Evolutionary conservation across 164 flowering plant species (phyloP).

Genomic region (Cinnamomum chago): DNA sequence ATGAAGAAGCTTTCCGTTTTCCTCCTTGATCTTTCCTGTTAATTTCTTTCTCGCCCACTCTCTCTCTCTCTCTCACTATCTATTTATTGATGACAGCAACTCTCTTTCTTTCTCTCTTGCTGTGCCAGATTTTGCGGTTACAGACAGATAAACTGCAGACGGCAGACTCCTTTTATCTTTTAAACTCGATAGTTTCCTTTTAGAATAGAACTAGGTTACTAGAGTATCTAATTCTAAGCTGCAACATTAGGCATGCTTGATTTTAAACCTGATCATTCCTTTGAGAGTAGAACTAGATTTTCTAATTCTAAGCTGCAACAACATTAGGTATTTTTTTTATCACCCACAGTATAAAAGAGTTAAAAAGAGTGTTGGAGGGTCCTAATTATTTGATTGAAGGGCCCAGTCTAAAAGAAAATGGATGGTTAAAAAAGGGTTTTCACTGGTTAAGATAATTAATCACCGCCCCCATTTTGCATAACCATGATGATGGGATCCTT

Average conservation of each 20-base stretch:
- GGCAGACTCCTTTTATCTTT: neutral
- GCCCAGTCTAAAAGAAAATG: no score
- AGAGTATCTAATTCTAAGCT: neutral
- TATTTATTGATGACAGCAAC: no score
- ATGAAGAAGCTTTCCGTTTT: neutral
- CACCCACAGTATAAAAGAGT: no score
- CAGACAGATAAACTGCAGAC: slow-evolving; percentile 8
- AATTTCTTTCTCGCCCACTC: neutral
- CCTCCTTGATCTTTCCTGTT: neutral
- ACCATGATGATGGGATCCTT: no score
- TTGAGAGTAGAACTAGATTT: neutral
- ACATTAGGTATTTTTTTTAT: neutral
- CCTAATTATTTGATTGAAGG: no score
- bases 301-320: neutral
- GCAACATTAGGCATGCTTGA: neutral
- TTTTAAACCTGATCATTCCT: neutral
- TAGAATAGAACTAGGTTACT: neutral
- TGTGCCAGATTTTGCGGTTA: neutral
- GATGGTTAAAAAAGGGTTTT: no score
- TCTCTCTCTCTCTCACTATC: slow-evolving; percentile 1
- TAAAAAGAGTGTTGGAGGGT: no score
- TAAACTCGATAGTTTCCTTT: neutral
- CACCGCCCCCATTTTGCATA: no score
- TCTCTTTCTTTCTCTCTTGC: neutral
- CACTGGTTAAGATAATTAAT: no score